Base-by-base conservation (phyloP, 495 filamentous ascomycete species). In the Xylaria curta region DNA sequence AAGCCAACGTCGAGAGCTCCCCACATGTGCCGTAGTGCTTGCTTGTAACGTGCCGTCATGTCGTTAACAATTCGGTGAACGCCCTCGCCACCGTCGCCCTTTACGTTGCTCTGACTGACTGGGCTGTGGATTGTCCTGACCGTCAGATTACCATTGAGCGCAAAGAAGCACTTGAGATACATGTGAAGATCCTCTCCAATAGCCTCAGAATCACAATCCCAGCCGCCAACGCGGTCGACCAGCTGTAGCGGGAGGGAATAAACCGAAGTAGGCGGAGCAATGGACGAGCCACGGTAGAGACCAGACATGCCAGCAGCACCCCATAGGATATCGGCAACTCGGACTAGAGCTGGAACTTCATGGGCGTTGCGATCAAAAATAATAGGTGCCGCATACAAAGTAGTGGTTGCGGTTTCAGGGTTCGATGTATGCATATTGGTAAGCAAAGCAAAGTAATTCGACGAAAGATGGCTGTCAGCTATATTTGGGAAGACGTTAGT, bases 181-280 rank as follows among this genome's bases (percentile, higher is more conserved):
- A 92, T 92, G 80, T 92, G 90, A 77, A 92, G 80, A 73, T 92
- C 90, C 76, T 92, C 90, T 61, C 90, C 90, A 69, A 92, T 91
- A 17, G 90, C 89, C 47, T 89, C 89, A 6, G 87, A 83, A 68
- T 87, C 89, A 72, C 87, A 88, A 72, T 91, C 89, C 89, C 89
- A 91, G 36, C 89, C 89, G 9, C 88, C 87, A 24, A 91, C 90
- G 26, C 83, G 81, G 74, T 91, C 88, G 42, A 88, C 89, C 42
- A 92, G 77, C 26, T 85, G 80, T 21, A 92, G 84, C 0, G 90
- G 87, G 3, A 92, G 76, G 21, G 90, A 92, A 76, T 92, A 92
- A 26, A 92, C 90, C 1, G 89, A 91, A 0, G 90, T 92, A 1
- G 90, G 90, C 24, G 90, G 90, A 10, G 88, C 86, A 68, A 91